Evolutionary conservation across 2,329 filamentous ascomycete genomes (phyloP).

Genomic region (Aspergillus pseudotamarii): DNA sequence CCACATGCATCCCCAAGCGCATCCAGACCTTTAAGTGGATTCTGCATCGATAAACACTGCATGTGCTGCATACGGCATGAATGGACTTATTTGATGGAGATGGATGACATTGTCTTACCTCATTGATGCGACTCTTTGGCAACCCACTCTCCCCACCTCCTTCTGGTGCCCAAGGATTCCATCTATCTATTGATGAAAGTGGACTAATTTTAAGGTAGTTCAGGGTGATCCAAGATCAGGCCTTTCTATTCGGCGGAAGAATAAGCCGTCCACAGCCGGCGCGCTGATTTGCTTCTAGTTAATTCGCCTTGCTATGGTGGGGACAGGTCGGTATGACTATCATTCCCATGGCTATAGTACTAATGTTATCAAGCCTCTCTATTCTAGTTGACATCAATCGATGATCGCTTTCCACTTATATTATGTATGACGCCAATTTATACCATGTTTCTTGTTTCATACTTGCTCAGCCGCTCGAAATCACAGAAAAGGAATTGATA

Average conservation of each 20-base stretch:
- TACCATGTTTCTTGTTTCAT: neutral
- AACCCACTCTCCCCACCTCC: neutral
- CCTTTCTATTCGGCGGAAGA: slow-evolving; percentile 12
- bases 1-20: neutral
- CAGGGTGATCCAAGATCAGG: neutral
- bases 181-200: neutral
- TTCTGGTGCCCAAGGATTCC: neutral
- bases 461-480: neutral
- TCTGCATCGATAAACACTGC: slow-evolving; percentile 1
- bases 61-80: neutral
- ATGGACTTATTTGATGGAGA: slow-evolving; percentile 1
- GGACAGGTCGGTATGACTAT: neutral
- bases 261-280: slow-evolving; percentile 3
- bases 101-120: slow-evolving; percentile 4
- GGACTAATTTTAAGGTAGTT: neutral
- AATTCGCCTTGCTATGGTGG: neutral
- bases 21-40: slow-evolving; percentile 1
- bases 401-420: neutral
- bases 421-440: neutral
- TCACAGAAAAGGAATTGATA: neutral
- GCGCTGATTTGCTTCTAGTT: neutral
- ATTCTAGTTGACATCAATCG: neutral
- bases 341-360: neutral
- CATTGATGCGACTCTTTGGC: neutral
- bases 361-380: neutral